A percentile compares a stretch with the other conserved stretches of the same genome.
Conservation (phyloP, 2,329 filamentous ascomycete species). For the Trichoderma sp. region DNA sequence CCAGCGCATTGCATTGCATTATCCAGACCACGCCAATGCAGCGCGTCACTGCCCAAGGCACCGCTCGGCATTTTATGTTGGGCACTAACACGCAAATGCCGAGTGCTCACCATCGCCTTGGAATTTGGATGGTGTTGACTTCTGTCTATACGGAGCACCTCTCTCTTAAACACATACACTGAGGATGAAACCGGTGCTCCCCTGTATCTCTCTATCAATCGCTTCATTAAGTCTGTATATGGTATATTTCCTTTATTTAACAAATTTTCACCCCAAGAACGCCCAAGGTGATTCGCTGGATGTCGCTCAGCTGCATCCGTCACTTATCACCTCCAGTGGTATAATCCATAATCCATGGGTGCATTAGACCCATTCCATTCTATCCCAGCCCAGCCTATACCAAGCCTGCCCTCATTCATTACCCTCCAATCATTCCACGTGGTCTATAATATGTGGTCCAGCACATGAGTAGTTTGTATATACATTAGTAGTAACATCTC, state of each 20-base stretch:
- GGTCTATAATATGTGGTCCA: constrained; percentile 20
- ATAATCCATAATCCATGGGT: not conserved
- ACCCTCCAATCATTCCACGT: constrained; percentile 3
- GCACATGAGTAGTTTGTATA: constrained; percentile 19
- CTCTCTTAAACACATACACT: not conserved
- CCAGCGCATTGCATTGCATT: not conserved
- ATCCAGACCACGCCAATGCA: not conserved
- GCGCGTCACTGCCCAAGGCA: constrained; percentile 4
- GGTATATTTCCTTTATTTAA: not conserved
- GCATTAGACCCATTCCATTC: constrained; percentile 1
- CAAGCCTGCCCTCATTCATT: constrained; percentile 11
- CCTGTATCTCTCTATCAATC: not conserved
- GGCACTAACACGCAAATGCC: not conserved
- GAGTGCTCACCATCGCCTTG: not conserved
- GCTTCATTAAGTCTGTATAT: not conserved
- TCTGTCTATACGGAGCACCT: not conserved
- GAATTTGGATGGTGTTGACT: not conserved
- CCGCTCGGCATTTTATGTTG: not conserved
- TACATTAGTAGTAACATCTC: constrained; percentile 20
- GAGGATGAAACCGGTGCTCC: not conserved
- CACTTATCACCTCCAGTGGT: constrained; percentile 11
- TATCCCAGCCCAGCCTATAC: constrained; percentile 9
- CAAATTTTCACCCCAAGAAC: not conserved
- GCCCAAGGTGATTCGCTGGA: not conserved
- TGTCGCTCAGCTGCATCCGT: constrained; percentile 13